These are phyloP conservation scores for Dalbergia cultrata DNA, from an alignment of 306 rosid species.

Conservation along the genomic window DNA sequence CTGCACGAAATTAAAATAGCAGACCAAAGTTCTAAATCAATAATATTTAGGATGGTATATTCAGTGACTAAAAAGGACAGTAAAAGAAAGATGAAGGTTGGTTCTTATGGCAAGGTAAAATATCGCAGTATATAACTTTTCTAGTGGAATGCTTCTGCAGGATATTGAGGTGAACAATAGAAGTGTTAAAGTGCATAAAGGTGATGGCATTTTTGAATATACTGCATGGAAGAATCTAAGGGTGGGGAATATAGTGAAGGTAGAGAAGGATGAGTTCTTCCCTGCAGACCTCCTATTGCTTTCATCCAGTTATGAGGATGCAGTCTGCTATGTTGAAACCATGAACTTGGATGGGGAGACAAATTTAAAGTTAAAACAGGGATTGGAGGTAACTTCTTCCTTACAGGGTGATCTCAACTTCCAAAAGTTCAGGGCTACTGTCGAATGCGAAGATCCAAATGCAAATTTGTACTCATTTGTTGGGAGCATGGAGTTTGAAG, in stretches of 20 bases:
- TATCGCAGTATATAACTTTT: conserved; percentile 32
- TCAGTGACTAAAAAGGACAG: neutral
- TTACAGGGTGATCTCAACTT: conserved; percentile 58
- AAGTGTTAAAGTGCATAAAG: conserved; percentile 71
- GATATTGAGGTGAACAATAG: conserved; percentile 86
- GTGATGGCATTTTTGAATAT: conserved; percentile 66
- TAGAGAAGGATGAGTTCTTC: conserved; percentile 86
- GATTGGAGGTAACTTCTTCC: conserved; percentile 77
- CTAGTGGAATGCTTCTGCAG: conserved; percentile 53
- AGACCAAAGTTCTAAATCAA: neutral
- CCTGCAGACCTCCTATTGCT: conserved; percentile 92
- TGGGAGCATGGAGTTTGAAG: conserved; percentile 78
- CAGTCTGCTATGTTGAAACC: conserved; percentile 94
- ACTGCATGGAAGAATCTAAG: conserved; percentile 86
- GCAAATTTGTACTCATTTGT: conserved; percentile 88
- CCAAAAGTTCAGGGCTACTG: conserved; percentile 65
- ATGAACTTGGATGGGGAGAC: conserved; percentile 99
- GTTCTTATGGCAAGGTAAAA: neutral
- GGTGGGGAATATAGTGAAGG: conserved; percentile 90
- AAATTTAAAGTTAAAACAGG: conserved; percentile 88
- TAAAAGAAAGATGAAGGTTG: conserved; percentile 4
- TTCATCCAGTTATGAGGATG: conserved; percentile 90
- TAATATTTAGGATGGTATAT: neutral
- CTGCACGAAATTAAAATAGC: neutral
- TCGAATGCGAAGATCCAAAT: conserved; percentile 95